A percentile compares a stretch with the other conserved stretches of the same genome.
Conservation (phyloP, 192 early-diverging fungal genomes). For the Chytriomyces sp. region DNA sequence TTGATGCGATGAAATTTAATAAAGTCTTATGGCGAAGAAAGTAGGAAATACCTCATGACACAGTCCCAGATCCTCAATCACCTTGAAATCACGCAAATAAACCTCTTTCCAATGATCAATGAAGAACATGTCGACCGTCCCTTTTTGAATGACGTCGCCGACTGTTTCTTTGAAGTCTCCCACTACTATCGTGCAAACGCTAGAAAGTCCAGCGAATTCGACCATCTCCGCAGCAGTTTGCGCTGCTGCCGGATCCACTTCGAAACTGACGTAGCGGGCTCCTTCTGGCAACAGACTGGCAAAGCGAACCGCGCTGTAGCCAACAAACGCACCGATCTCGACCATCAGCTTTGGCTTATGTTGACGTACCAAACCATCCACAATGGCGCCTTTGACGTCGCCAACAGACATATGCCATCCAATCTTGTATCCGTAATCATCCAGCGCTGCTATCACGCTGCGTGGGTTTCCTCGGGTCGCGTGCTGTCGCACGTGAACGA, state of each 20-base stretch:
- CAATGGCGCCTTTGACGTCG: neutral
- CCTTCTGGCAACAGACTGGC: neutral
- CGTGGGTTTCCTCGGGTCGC: neutral
- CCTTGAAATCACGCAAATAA: slow-evolving; percentile 9
- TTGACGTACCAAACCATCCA: neutral
- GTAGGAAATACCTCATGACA: neutral
- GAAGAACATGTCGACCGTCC: slow-evolving; percentile 8
- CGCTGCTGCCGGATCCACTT: neutral
- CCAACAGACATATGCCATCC: neutral
- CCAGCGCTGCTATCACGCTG: neutral
- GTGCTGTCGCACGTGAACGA: neutral
- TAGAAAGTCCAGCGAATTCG: neutral
- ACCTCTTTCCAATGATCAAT: slow-evolving; percentile 14
- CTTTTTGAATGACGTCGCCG: neutral
- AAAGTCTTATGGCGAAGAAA: neutral
- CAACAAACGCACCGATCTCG: neutral
- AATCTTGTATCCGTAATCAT: neutral
- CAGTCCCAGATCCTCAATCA: neutral
- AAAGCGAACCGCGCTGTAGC: slow-evolving; percentile 24
- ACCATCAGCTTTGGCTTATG: neutral
- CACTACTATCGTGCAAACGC: slow-evolving; percentile 15
- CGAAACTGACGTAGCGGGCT: slow-evolving; percentile 20
- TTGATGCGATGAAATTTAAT: neutral
- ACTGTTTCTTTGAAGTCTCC: slow-evolving; percentile 15
- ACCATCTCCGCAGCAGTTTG: slow-evolving; percentile 4